These are phyloP conservation scores for Cladophialophora psammophila DNA, from an alignment of 2,329 filamentous ascomycete genomes.

Conservation along the genomic window DNA sequence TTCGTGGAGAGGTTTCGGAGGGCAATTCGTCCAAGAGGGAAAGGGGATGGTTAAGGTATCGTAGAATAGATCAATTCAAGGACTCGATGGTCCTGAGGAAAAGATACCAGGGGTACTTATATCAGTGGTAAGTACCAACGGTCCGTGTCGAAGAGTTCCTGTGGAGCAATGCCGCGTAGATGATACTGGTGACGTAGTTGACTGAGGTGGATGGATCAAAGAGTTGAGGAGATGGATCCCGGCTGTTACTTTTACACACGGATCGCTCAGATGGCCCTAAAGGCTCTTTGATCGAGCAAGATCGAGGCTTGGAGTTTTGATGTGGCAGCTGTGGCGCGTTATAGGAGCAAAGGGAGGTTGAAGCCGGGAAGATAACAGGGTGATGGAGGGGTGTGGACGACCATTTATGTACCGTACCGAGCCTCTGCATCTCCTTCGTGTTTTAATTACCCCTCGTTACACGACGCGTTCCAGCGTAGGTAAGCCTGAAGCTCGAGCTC, in stretches of 20 bases:
- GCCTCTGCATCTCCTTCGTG: background rate
- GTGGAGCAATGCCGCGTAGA: background rate
- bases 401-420: background rate
- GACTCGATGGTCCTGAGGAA: background rate
- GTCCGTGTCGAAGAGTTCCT: background rate
- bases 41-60: background rate
- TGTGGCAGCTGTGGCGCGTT: background rate
- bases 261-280: background rate
- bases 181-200: slow-evolving; percentile 16
- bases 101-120: background rate
- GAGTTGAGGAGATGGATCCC: background rate
- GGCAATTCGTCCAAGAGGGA: background rate
- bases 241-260: background rate
- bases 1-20: background rate
- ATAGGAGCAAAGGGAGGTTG: background rate
- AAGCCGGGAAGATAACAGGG: background rate
- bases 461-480: background rate
- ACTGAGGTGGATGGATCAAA: background rate
- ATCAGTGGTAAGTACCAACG: background rate
- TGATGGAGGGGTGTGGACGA: background rate
- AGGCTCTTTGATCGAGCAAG: background rate
- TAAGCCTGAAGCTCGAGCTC: background rate
- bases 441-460: background rate
- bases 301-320: background rate
- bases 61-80: background rate